phyloP scores from a whole-genome alignment of 805 yeast genomes.

The Lipomyces lipofer region DNA sequence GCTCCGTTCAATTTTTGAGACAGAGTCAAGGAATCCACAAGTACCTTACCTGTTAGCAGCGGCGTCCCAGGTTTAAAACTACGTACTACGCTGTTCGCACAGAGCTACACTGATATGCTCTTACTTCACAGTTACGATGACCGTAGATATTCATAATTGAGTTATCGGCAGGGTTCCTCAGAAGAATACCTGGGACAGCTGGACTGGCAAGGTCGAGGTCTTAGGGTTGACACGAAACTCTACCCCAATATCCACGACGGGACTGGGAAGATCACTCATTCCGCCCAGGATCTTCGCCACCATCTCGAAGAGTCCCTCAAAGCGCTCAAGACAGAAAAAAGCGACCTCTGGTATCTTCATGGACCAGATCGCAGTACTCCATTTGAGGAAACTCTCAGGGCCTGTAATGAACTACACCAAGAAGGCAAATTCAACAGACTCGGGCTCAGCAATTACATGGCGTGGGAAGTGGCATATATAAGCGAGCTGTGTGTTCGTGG shows the following conservation, averaged over 20 bases:
- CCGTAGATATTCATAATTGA: too few relatives aligned
- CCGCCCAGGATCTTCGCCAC: neutral
- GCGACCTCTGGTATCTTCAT: constrained; percentile 25
- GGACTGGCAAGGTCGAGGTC: constrained; percentile 10
- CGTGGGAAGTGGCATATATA: constrained; percentile 31
- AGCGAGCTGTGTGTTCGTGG: neutral
- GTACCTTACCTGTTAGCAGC: too few relatives aligned
- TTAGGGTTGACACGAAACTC: constrained; percentile 32
- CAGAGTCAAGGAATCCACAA: too few relatives aligned
- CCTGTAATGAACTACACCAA: constrained; percentile 31
- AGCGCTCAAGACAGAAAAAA: constrained; percentile 25
- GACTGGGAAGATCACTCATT: neutral
- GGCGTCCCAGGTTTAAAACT: too few relatives aligned
- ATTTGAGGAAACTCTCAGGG: constrained; percentile 33
- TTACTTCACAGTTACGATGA: too few relatives aligned
- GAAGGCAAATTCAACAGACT: constrained; percentile 33
- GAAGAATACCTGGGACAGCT: constrained; percentile 21
- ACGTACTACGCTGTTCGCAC: too few relatives aligned
- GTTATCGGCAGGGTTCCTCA: constrained; percentile 30
- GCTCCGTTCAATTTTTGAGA: too few relatives aligned
- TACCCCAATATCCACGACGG: constrained; percentile 5
- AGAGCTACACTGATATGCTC: too few relatives aligned
- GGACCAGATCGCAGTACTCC: constrained; percentile 34
- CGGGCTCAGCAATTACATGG: constrained; percentile 35
- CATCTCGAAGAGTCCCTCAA: constrained; percentile 25